Percentiles rank a stretch among this genome's conserved stretches.
These are phyloP conservation scores for Kuraishia cidri DNA, from an alignment of 805 yeast species.

Conservation along the genomic window DNA sequence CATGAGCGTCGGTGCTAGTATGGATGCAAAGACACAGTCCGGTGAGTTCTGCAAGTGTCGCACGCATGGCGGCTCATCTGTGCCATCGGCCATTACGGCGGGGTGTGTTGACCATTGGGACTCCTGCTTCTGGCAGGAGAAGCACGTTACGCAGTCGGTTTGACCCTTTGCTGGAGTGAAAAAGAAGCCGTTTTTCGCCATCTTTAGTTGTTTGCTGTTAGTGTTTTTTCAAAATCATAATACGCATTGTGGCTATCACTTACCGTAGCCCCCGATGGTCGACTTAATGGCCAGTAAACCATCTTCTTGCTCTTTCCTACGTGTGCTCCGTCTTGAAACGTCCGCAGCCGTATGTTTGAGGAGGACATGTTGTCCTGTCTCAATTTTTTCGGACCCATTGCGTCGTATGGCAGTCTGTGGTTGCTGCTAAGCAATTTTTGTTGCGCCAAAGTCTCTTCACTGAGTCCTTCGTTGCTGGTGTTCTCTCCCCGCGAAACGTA, in stretches of 20 bases:
- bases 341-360: too few species aligned
- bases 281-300: slow-evolving; percentile 25
- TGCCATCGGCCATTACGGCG: slow-evolving; percentile 4
- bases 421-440: too few species aligned
- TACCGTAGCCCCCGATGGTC: slow-evolving; percentile 5
- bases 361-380: too few species aligned
- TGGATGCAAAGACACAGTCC: slow-evolving; percentile 12
- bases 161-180: slow-evolving; percentile 40
- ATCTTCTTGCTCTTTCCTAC: slow-evolving; percentile 10
- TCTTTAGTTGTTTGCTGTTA: too few species aligned
- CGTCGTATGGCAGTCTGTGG: too few species aligned
- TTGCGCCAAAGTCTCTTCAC: too few species aligned
- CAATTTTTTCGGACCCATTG: too few species aligned
- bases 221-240: too few species aligned
- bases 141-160: slow-evolving; percentile 47
- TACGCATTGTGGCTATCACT: too few species aligned
- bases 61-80: slow-evolving; percentile 10
- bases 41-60: slow-evolving; percentile 16
- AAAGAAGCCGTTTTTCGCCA: slow-evolving; percentile 56
- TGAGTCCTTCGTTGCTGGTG: too few species aligned
- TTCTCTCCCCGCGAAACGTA: not conserved
- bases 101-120: slow-evolving; percentile 39
- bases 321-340: slow-evolving; percentile 7
- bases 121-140: slow-evolving; percentile 42
- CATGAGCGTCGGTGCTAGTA: slow-evolving; percentile 9